phyloP scores from a whole-genome alignment of 2,329 filamentous ascomycete genomes.

The Colletotrichum viniferum region DNA sequence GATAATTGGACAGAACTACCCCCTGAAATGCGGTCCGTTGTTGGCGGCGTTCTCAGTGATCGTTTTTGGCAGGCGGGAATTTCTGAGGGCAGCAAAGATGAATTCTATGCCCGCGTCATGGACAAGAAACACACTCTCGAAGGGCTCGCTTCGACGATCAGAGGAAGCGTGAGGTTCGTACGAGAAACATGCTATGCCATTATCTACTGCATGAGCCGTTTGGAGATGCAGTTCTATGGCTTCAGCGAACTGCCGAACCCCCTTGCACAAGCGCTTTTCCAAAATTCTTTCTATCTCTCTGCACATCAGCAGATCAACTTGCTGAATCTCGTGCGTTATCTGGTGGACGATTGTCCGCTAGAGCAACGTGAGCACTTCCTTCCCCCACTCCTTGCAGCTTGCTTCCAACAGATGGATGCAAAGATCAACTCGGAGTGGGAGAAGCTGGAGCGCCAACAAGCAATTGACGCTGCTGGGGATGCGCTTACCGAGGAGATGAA shows the following conservation, averaged over 20 bases:
- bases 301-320: slow-evolving; percentile 95
- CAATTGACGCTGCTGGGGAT: slow-evolving; percentile 69
- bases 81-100: slow-evolving; percentile 91
- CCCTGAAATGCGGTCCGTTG: slow-evolving; percentile 75
- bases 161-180: slow-evolving; percentile 86
- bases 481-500: slow-evolving; percentile 97
- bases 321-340: slow-evolving; percentile 82
- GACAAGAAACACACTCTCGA: slow-evolving; percentile 90
- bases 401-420: slow-evolving; percentile 84
- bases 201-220: slow-evolving; percentile 87
- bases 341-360: slow-evolving; percentile 91
- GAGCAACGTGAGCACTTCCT: slow-evolving; percentile 79
- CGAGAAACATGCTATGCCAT: slow-evolving; percentile 94
- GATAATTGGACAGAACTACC: slow-evolving; percentile 82
- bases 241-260: slow-evolving; percentile 82
- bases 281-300: slow-evolving; percentile 81
- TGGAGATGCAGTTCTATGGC: slow-evolving; percentile 91
- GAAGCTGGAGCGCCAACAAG: slow-evolving; percentile 69
- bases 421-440: slow-evolving; percentile 92
- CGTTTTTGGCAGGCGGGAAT: slow-evolving; percentile 99
- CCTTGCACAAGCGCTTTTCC: slow-evolving; percentile 82
- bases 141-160: slow-evolving; percentile 90
- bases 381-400: slow-evolving; percentile 78
- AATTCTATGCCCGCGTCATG: slow-evolving; percentile 91
- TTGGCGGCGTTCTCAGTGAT: slow-evolving; percentile 86